Conservation (phyloP, 139 green algal genomes). For the Chlamydomonas asymmetrica region DNA sequence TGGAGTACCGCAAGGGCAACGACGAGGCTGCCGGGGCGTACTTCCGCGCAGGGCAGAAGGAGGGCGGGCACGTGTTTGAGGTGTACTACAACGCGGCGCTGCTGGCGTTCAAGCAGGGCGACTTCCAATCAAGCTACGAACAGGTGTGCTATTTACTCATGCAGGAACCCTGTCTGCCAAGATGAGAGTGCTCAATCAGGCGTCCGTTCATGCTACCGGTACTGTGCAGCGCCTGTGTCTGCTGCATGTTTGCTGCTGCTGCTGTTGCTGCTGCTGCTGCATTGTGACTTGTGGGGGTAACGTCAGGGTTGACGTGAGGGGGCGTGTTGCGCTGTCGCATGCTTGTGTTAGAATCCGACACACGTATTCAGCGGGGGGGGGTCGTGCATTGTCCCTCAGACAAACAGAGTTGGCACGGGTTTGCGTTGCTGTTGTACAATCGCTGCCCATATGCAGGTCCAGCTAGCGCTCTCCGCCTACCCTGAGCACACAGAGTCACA, state of each 20-base stretch:
- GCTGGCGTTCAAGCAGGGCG: slow-evolving; percentile 61
- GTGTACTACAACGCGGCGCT: slow-evolving; percentile 76
- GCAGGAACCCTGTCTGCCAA: too few relatives aligned
- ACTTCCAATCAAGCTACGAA: slow-evolving; percentile 63
- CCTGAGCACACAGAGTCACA: slow-evolving; percentile 69
- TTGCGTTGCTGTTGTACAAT: too few relatives aligned
- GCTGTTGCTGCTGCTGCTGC: too few relatives aligned
- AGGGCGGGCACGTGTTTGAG: slow-evolving; percentile 62
- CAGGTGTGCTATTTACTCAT: slow-evolving; percentile 28
- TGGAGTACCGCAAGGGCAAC: slow-evolving; percentile 67
- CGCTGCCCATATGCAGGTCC: too few relatives aligned
- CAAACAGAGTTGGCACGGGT: too few relatives aligned
- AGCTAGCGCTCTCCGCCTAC: slow-evolving; percentile 56
- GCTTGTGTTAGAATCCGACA: too few relatives aligned
- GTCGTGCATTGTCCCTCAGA: too few relatives aligned
- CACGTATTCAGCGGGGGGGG: too few relatives aligned
- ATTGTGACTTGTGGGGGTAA: too few relatives aligned
- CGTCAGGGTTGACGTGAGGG: too few relatives aligned
- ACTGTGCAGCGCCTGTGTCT: neutral
- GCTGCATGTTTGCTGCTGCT: too few relatives aligned
- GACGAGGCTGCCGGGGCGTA: slow-evolving; percentile 43
- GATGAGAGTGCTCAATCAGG: slow-evolving; percentile 1
- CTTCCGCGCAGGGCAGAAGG: slow-evolving; percentile 33
- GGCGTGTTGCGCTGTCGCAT: too few relatives aligned
- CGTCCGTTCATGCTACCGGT: neutral